Evolutionary conservation across 176 grass and related monocot species (phyloP), one percentile per base, ranked within the genome.

Genomic region (Aegilops longissima): DNA sequence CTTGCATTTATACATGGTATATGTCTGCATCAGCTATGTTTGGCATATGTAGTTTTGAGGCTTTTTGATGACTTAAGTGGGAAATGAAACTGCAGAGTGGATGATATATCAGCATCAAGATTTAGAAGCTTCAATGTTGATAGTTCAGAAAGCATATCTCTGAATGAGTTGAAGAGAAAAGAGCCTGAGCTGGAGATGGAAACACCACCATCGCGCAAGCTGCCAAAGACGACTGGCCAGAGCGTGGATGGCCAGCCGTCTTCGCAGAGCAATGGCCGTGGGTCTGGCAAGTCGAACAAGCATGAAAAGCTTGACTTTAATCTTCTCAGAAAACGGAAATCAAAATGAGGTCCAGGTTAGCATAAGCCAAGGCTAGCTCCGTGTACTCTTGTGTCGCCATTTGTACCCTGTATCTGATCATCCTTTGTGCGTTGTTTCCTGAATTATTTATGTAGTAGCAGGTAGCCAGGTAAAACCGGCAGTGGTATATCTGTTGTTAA

Each of bases 151-250:
- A 90, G 88, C 85, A 90, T 88, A 23, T 91, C 80, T 66, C 16
- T 79, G 18, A 88, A 87, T 56, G 92, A 93, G 64, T 69, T 94
- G 27, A 99, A 99, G 84, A 96, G 94, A 63, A 96, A 94, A 73
- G 56, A 89, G 29, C 85, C 87, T 3, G 86, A 82, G 66, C 76
- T 83, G 29, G 86, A 90, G 10, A 91, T 71, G 45, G 94, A 96
- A 76, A 93, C 76, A 80, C 49, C 82, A 17, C 56, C 71, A 17
- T 83, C 77, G n/a, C 83, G 64, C 9, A 93, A 90, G 65, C 31
- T 59, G 24, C 82, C 21, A 40, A 99, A 93, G 87, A 83, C 47
- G 23, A 27, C 17, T 47, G 69, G 31, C 75, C 51, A 31, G 25
- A 84, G 67, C 21, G 9, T 61, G 25, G 51, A 73, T 40, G 61